Evolutionary conservation across 116 monocot species (phyloP).

Genomic region (Phalaenopsis hybrid): DNA sequence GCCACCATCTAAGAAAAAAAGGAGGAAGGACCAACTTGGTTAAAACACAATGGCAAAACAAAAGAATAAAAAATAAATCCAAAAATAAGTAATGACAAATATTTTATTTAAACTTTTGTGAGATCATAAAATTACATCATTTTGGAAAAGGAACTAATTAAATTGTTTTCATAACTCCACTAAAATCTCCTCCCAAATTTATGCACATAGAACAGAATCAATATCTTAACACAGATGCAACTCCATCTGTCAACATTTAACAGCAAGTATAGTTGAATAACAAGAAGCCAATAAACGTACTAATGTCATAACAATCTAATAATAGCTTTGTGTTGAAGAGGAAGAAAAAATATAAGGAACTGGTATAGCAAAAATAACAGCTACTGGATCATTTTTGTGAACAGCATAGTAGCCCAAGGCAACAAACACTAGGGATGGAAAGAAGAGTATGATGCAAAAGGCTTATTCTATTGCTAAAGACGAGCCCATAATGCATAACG

Average conservation of each 20-base stretch:
- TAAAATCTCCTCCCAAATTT: not conserved
- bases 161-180: not conserved
- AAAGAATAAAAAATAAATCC: not conserved
- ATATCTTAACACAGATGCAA: not conserved
- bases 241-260: not conserved
- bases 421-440: not conserved
- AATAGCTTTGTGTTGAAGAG: not conserved
- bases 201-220: not conserved
- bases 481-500: not conserved
- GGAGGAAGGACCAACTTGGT: not conserved
- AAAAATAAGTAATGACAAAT: not conserved
- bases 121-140: not conserved
- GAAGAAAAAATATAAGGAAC: not conserved
- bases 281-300: not conserved
- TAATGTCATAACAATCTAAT: not conserved
- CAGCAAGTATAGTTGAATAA: not conserved
- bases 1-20: conserved; percentile 49
- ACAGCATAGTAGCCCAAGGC: not conserved
- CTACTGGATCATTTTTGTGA: not conserved
- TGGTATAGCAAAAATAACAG: not conserved
- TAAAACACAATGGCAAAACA: not conserved
- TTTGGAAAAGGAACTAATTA: not conserved
- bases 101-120: too few relatives aligned
- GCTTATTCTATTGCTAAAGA: not conserved
- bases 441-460: not conserved